A percentile compares a stretch with the other conserved stretches of the same genome.
phyloP scores from a whole-genome alignment of 2,329 filamentous ascomycete species.

The Fusarium azukiicola region DNA sequence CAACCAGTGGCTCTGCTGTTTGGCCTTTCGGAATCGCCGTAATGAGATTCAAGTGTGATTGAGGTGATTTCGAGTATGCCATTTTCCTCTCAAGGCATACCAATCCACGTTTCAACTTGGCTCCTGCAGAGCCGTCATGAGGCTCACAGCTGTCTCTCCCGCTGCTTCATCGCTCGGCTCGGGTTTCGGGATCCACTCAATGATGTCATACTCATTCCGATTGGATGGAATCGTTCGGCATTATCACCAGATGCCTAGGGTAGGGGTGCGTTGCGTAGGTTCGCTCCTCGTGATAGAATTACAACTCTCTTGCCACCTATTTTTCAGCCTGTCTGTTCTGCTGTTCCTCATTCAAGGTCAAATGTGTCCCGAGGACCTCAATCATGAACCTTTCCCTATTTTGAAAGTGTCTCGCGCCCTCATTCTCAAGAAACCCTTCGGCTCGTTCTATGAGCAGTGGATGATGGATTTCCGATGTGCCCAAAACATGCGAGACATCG shows the following conservation, averaged over 20 bases:
- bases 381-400: constrained; percentile 45
- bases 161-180: background rate
- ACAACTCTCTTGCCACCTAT: constrained; percentile 2
- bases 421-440: constrained; percentile 21
- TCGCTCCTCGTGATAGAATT: background rate
- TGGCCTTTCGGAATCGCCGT: background rate
- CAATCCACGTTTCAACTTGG: background rate
- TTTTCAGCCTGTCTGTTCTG: background rate
- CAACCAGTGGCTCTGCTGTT: background rate
- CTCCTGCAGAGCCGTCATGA: background rate
- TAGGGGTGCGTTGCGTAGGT: background rate
- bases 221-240: constrained; percentile 4
- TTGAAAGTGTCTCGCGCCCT: constrained; percentile 32
- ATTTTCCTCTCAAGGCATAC: background rate
- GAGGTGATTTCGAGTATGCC: background rate
- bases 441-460: constrained; percentile 26
- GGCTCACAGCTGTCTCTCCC: background rate
- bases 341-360: constrained; percentile 7
- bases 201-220: background rate
- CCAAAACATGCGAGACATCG: constrained; percentile 1
- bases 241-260: background rate
- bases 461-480: constrained; percentile 27
- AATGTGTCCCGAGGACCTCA: constrained; percentile 40
- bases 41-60: background rate
- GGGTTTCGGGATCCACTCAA: background rate